Evolutionary conservation across 352 stramenopile species (phyloP).

Genomic region (Pythium insidiosum): DNA sequence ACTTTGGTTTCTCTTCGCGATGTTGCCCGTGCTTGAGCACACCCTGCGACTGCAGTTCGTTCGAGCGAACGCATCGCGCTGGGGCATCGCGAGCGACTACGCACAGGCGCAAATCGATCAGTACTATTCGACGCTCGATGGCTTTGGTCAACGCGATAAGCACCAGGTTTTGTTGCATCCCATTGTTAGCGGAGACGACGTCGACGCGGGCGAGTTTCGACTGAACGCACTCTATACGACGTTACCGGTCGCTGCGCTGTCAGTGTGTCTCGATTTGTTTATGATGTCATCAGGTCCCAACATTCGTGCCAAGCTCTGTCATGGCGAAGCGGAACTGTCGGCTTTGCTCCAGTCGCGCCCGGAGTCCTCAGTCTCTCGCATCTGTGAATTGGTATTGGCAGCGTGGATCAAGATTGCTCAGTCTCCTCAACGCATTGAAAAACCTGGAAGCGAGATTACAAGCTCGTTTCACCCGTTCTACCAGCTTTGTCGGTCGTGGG

Average conservation of each 20-base stretch:
- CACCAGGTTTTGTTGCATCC: constrained; percentile 64
- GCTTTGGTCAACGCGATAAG: constrained; percentile 68
- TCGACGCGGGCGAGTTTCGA: background rate
- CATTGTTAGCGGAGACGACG: constrained; percentile 7
- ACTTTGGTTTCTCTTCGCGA: constrained; percentile 43
- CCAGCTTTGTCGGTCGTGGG: constrained; percentile 25
- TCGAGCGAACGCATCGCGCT: constrained; percentile 21
- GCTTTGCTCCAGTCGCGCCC: too few relatives aligned
- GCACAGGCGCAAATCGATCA: constrained; percentile 43
- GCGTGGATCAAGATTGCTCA: too few relatives aligned
- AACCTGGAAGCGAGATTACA: constrained; percentile 2
- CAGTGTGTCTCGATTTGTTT: constrained; percentile 57
- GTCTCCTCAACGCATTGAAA: too few relatives aligned
- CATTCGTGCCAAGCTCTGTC: constrained; percentile 61
- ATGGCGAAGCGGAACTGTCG: constrained; percentile 45
- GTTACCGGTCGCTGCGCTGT: constrained; percentile 27
- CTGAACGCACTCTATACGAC: constrained; percentile 43
- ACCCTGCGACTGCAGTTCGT: constrained; percentile 53
- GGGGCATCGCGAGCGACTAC: constrained; percentile 26
- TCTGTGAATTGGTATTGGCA: too few relatives aligned
- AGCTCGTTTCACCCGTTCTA: constrained; percentile 60
- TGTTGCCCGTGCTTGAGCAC: constrained; percentile 64
- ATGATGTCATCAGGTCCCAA: constrained; percentile 66
- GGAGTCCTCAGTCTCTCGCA: too few relatives aligned
- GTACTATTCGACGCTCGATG: constrained; percentile 77